Evolutionary conservation across 345 rosid genomes (phyloP).

Genomic region (Aquilaria sinensis): DNA sequence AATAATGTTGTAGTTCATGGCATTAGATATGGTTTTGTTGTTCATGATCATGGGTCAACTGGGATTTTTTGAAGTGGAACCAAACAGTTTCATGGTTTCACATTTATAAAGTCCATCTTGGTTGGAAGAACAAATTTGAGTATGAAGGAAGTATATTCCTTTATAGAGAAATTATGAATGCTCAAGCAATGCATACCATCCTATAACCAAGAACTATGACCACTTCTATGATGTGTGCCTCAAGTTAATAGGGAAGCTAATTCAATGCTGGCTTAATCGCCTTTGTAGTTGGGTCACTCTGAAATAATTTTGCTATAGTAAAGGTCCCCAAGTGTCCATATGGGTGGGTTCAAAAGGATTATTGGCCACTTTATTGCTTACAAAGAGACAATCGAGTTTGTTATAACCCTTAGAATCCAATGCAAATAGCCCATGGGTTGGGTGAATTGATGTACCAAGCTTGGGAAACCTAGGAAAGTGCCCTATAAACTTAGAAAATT

Average conservation of each 20-base stretch:
- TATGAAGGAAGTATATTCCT: constrained; percentile 57
- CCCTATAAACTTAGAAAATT: too few relatives aligned
- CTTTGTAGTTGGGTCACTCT: constrained; percentile 77
- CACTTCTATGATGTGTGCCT: constrained; percentile 87
- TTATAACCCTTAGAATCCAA: too few relatives aligned
- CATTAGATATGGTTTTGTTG: constrained; percentile 91
- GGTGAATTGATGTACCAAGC: too few relatives aligned
- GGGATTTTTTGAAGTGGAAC: constrained; percentile 94
- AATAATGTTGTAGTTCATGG: constrained; percentile 53
- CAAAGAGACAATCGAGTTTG: too few relatives aligned
- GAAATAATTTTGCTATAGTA: too few relatives aligned
- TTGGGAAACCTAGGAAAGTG: too few relatives aligned
- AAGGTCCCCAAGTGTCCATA: too few relatives aligned
- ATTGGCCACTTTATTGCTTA: too few relatives aligned
- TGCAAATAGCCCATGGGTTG: too few relatives aligned
- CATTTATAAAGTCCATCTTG: constrained; percentile 80
- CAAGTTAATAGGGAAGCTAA: constrained; percentile 59
- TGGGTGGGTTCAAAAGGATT: too few relatives aligned
- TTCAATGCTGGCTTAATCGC: constrained; percentile 94
- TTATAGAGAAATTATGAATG: constrained; percentile 81
- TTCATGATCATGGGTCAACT: constrained; percentile 69
- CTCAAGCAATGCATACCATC: constrained; percentile 74
- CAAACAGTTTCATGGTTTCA: constrained; percentile 83
- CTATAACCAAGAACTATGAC: constrained; percentile 85
- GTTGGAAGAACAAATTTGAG: constrained; percentile 85